Evolutionary conservation across 441 rosid genomes (phyloP), one percentile per base, ranked within the genome.

Genomic region (Gossypium lobatum): DNA sequence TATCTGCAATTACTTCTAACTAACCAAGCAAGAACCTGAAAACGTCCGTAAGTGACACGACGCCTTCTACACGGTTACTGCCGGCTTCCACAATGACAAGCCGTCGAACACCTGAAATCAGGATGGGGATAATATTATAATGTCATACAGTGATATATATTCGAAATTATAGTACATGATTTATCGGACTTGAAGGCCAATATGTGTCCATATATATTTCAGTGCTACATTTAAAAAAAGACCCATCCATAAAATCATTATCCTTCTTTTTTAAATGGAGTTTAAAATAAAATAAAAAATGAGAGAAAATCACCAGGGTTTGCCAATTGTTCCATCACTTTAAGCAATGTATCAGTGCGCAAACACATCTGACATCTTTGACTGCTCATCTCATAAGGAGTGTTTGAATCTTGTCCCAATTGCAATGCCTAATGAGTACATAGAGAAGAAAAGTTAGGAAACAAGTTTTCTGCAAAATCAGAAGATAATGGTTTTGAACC

Each of bases 301-400:
- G 17, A 7, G 23, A 28, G 72, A 31, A 25, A 23, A 1, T 25
- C 81, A 93, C 99, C 99, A 48, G 99, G 98, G 80, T 77, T 91
- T 13, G 97, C 88, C 79, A 90, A 79, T 73, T 90, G 86, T 79
- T 90, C 95, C 89, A 90, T 88, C 81, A 90, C 90, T 81, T 86
- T 86, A 71, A 71, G 83, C 79, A 90, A 83, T 62, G 96, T 77
- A 80, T 90, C 93, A 0, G 91, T 78, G 7, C 87, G 86, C 84
- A 90, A 83, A 61, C 96, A 90, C 93, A 88, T 90, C 65, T 93
- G 98, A 79, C 98, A 94, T 83, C 97, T 85, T 82, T 85, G 97
- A 52, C 20, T 37, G 54, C 93, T 89, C 48, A 82, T 89, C 82
- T 86, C 93, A 74, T 76, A 76, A 8, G 90, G 82, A 28, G 86